Evolutionary conservation across 306 rosid species (phyloP).

Genomic region (Acmispon strigosus): DNA sequence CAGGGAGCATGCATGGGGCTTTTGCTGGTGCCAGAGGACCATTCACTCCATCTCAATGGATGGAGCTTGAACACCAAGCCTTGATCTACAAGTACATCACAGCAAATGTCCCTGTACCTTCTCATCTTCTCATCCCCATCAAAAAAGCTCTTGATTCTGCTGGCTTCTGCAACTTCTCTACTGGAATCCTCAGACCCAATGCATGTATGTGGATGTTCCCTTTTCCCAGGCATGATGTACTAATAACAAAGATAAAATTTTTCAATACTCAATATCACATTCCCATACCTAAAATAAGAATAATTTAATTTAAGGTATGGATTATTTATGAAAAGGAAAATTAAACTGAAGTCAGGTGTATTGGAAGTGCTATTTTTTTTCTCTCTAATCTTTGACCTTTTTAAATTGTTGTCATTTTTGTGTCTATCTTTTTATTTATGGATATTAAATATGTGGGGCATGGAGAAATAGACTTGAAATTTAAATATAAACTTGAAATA

Average conservation of each 20-base stretch:
- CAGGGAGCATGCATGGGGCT: constrained; percentile 58
- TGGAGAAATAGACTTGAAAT: no score
- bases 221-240: neutral
- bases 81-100: constrained; percentile 89
- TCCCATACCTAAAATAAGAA: no score
- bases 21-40: constrained; percentile 45
- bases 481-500: no score
- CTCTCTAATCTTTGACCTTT: no score
- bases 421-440: no score
- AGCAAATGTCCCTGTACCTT: constrained; percentile 71
- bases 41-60: constrained; percentile 93
- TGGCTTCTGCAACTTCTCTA: constrained; percentile 44
- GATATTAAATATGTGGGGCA: no score
- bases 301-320: no score
- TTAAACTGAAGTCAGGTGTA: no score
- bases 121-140: constrained; percentile 75
- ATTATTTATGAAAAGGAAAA: no score
- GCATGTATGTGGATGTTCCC: constrained; percentile 34
- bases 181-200: constrained; percentile 58
- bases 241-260: neutral
- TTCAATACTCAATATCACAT: no score
- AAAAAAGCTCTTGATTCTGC: constrained; percentile 77
- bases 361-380: no score
- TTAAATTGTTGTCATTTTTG: no score
- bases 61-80: constrained; percentile 95